Evolutionary conservation across 179 eudicot species (phyloP).

Genomic region (Silene noctiflora): DNA sequence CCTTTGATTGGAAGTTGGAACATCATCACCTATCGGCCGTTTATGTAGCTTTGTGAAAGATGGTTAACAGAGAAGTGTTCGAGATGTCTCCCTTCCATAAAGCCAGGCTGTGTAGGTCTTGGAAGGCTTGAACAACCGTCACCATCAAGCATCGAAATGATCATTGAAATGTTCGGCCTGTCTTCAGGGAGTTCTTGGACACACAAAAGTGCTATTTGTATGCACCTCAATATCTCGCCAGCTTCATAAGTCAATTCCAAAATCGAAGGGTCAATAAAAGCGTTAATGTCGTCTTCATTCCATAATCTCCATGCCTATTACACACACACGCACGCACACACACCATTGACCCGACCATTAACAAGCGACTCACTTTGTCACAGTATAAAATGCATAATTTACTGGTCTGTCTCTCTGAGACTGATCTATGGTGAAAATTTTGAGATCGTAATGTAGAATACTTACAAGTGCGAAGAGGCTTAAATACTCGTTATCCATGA

Average conservation of each 20-base stretch:
- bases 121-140: constrained; percentile 35
- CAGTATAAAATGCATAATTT: too few relatives aligned
- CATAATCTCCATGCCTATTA: constrained; percentile 53
- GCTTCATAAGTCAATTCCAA: not conserved
- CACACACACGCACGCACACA: not conserved
- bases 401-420: too few relatives aligned
- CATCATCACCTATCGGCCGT: constrained; percentile 23
- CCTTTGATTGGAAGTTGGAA: too few relatives aligned
- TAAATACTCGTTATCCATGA: constrained; percentile 12
- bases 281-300: constrained; percentile 26
- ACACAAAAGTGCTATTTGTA: constrained; percentile 49
- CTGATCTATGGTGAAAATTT: too few relatives aligned
- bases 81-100: constrained; percentile 16
- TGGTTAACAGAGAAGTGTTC: constrained; percentile 11
- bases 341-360: too few relatives aligned
- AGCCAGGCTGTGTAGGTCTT: constrained; percentile 42
- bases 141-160: constrained; percentile 39
- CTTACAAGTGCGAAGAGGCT: constrained; percentile 36
- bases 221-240: constrained; percentile 40
- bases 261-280: constrained; percentile 32
- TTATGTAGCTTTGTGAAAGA: constrained; percentile 5
- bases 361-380: too few relatives aligned
- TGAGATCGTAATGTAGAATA: not conserved
- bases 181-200: constrained; percentile 43
- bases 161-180: constrained; percentile 42